Conservation (phyloP, 805 yeast species). For the Candida taoyuanica region DNA sequence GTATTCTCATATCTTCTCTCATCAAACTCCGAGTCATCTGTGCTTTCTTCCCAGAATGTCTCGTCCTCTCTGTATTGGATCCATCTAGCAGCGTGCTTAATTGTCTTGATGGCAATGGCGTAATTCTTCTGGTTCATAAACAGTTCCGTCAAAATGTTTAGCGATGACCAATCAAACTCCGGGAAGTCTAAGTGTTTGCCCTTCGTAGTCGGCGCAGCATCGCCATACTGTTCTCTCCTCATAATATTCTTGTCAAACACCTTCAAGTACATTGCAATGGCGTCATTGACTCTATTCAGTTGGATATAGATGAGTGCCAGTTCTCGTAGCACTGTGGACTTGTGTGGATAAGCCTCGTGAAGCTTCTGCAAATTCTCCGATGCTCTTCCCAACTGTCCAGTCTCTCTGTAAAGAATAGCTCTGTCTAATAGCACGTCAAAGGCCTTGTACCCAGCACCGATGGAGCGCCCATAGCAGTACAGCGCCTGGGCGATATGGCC, state of each 20-base stretch:
- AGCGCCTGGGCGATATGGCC: conserved; percentile 74
- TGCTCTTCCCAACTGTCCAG: conserved; percentile 65
- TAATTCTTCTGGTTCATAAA: conserved; percentile 66
- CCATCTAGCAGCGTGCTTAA: conserved; percentile 78
- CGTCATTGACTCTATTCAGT: conserved; percentile 60
- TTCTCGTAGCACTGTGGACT: conserved; percentile 56
- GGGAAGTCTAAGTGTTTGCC: conserved; percentile 33
- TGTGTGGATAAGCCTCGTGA: conserved; percentile 51
- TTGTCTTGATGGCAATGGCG: conserved; percentile 55
- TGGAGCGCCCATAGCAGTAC: conserved; percentile 69
- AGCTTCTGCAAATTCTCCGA: conserved; percentile 65
- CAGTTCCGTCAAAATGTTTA: conserved; percentile 79
- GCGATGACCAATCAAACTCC: conserved; percentile 79
- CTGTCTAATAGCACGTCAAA: conserved; percentile 58
- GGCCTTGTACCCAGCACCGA: conserved; percentile 42
- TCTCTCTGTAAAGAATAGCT: conserved; percentile 61
- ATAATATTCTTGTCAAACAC: conserved; percentile 56
- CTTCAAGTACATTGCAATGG: conserved; percentile 63
- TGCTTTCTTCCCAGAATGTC: conserved; percentile 39
- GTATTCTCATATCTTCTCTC: conserved; percentile 51
- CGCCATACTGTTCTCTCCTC: conserved; percentile 28
- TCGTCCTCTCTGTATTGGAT: conserved; percentile 61
- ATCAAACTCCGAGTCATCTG: conserved; percentile 82
- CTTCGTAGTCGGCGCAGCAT: conserved; percentile 21
- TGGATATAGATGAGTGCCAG: conserved; percentile 48